Evolutionary conservation across 1,284 basidiomycete species (phyloP).

Genomic region (Trichosporon sp.): DNA sequence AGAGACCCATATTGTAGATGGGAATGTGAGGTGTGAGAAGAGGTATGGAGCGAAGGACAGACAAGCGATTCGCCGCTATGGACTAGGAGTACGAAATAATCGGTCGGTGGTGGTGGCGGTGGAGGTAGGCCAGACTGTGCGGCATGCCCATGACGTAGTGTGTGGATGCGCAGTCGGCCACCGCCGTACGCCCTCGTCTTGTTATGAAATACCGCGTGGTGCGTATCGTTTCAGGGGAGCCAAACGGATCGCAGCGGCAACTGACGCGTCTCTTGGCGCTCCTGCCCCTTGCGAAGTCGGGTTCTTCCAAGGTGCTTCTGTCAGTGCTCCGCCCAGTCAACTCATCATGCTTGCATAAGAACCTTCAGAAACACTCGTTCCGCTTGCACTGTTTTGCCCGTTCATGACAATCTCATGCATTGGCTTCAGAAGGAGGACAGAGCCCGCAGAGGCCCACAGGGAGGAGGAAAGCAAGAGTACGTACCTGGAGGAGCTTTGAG

Average conservation of each 20-base stretch:
- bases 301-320: neutral
- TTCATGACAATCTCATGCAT: neutral
- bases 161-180: neutral
- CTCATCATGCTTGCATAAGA: neutral
- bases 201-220: neutral
- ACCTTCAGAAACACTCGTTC: neutral
- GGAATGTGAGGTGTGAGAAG: neutral
- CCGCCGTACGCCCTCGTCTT: neutral
- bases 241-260: too few relatives aligned
- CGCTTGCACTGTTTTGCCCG: neutral
- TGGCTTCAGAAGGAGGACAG: too few relatives aligned
- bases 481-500: neutral
- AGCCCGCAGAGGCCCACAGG: neutral
- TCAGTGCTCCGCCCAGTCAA: neutral
- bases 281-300: neutral
- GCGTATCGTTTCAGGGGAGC: neutral
- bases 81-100: neutral
- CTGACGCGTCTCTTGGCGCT: neutral
- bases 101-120: neutral
- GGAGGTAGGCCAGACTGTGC: neutral
- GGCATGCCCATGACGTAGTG: conserved; percentile 2
- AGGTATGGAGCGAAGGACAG: neutral
- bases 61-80: neutral
- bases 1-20: conserved; percentile 45
- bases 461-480: neutral